Conservation (phyloP, 192 early-diverging fungal genomes). For the Podila verticillata region DNA sequence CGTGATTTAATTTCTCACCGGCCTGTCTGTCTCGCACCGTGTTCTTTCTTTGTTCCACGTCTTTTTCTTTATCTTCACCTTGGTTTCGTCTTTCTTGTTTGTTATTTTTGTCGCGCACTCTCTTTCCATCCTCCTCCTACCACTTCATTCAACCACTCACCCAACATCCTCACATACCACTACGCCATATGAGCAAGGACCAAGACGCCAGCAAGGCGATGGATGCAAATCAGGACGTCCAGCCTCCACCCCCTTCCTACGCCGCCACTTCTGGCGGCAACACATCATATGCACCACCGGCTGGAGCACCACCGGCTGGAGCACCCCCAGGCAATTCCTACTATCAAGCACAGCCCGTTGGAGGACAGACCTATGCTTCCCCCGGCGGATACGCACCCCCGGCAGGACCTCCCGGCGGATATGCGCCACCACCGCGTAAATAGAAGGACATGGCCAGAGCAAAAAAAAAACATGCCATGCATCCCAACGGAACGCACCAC, state of each 20-base stretch:
- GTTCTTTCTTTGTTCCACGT: too few relatives aligned
- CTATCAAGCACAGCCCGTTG: constrained; percentile 17
- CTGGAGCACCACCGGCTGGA: neutral
- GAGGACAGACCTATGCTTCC: neutral
- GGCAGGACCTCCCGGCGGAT: neutral
- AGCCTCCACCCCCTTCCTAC: constrained; percentile 16
- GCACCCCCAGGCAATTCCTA: neutral
- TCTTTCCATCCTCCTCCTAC: too few relatives aligned
- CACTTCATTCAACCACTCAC: too few relatives aligned
- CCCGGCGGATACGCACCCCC: neutral
- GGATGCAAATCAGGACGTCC: constrained; percentile 16
- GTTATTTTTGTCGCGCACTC: too few relatives aligned
- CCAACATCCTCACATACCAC: too few relatives aligned
- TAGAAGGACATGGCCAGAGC: too few relatives aligned
- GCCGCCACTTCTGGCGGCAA: neutral
- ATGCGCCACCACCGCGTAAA: too few relatives aligned
- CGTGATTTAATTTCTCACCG: too few relatives aligned
- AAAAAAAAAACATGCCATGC: too few relatives aligned
- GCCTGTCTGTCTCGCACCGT: too few relatives aligned
- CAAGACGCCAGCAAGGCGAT: neutral
- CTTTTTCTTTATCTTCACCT: neutral
- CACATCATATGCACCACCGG: neutral
- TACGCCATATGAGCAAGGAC: constrained; percentile 8
- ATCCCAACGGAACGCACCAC: too few relatives aligned
- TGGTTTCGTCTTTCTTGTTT: too few relatives aligned